Conservation (phyloP, 2,329 filamentous ascomycete species). For the Aspergillus candidus region DNA sequence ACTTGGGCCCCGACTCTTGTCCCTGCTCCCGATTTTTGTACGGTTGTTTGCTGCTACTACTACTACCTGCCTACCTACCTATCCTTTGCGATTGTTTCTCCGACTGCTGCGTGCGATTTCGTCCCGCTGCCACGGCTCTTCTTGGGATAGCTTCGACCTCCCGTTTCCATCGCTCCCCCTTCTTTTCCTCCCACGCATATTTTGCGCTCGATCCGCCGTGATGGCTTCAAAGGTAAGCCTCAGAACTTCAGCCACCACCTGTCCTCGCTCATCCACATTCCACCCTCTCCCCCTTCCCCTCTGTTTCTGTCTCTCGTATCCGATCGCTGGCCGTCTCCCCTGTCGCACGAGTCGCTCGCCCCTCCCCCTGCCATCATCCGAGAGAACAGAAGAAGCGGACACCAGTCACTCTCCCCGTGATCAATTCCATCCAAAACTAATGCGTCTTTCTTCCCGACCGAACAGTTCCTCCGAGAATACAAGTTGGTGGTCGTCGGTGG, state of each 20-base stretch:
- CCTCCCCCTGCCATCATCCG: constrained; percentile 1
- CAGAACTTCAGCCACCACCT: constrained; percentile 1
- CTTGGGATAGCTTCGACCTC: constrained; percentile 20
- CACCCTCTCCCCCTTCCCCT: constrained; percentile 5
- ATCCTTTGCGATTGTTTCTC: too few species aligned
- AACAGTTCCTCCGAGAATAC: constrained; percentile 79
- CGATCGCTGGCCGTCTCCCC: not conserved
- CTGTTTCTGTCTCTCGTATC: constrained; percentile 1
- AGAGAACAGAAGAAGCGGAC: constrained; percentile 17
- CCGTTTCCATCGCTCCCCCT: constrained; percentile 9
- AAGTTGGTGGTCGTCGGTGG: constrained; percentile 96
- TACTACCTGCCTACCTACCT: too few species aligned
- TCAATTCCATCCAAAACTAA: too few species aligned
- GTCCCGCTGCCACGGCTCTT: constrained; percentile 17
- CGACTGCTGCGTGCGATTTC: not conserved
- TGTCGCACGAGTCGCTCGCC: not conserved
- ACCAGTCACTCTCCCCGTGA: not conserved
- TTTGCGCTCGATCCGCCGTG: constrained; percentile 10
- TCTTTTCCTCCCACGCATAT: constrained; percentile 7
- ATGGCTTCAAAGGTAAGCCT: constrained; percentile 28
- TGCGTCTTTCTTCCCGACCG: too few species aligned
- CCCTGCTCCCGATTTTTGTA: constrained; percentile 24
- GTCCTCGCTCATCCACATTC: constrained; percentile 3
- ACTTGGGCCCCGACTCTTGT: constrained; percentile 23
- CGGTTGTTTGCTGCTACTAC: constrained; percentile 4